Evolutionary conservation across 75 land plant genomes (phyloP).

Genomic region (Cryptomeria japonica): DNA sequence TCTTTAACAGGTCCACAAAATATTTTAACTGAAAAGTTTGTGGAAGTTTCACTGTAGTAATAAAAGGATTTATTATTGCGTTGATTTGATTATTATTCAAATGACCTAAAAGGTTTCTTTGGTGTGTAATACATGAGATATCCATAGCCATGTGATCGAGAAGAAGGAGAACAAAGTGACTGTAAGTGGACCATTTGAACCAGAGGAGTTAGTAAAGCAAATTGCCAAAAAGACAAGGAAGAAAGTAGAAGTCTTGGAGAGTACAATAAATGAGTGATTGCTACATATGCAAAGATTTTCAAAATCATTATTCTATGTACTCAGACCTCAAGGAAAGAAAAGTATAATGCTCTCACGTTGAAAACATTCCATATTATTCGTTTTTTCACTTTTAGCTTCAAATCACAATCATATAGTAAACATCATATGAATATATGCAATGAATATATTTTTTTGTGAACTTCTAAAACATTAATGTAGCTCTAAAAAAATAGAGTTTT

Average conservation of each 20-base stretch:
- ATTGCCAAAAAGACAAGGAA: slow-evolving; percentile 6
- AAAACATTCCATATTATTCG: too few relatives aligned
- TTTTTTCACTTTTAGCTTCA: too few relatives aligned
- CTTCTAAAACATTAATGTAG: too few relatives aligned
- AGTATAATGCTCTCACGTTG: too few relatives aligned
- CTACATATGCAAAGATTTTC: not conserved
- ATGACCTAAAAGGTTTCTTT: not conserved
- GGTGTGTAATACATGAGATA: slow-evolving; percentile 4
- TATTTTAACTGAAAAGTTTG: not conserved
- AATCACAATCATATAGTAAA: too few relatives aligned
- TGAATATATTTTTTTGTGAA: too few relatives aligned
- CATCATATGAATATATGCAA: too few relatives aligned
- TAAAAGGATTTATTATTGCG: not conserved
- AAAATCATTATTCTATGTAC: not conserved
- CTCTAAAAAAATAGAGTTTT: too few relatives aligned
- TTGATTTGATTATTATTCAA: not conserved
- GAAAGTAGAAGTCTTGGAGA: not conserved
- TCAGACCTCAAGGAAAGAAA: not conserved
- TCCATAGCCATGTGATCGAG: slow-evolving; percentile 7
- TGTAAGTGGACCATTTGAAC: not conserved
- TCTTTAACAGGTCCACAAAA: not conserved
- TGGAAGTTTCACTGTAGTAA: too few relatives aligned
- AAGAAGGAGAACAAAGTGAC: not conserved
- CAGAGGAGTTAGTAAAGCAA: not conserved
- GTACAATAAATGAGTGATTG: not conserved